These are phyloP conservation scores for Alternaria gansuensis DNA, from an alignment of 2,329 filamentous ascomycete genomes.

Conservation along the genomic window DNA sequence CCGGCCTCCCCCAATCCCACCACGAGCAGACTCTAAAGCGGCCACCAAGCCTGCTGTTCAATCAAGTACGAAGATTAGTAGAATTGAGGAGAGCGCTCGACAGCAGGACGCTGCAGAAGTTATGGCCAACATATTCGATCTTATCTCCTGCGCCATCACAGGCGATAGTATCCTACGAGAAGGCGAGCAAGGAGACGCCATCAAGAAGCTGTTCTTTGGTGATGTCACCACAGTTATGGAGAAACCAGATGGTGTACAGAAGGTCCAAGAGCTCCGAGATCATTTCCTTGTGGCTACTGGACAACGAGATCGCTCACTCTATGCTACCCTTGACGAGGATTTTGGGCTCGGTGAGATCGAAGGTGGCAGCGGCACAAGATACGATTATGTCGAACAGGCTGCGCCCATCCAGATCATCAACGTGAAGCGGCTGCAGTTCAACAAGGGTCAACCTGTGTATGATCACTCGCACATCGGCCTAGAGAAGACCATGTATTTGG, in stretches of 20 bases:
- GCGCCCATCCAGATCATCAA: constrained; percentile 90
- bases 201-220: constrained; percentile 63
- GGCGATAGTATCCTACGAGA: constrained; percentile 71
- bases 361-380: constrained; percentile 38
- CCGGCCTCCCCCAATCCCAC: constrained; percentile 67
- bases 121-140: constrained; percentile 89
- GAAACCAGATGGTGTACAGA: constrained; percentile 54
- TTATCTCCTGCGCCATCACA: constrained; percentile 87
- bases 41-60: constrained; percentile 12
- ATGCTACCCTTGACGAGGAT: constrained; percentile 83
- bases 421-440: constrained; percentile 82
- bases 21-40: constrained; percentile 54
- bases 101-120: constrained; percentile 98
- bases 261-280: constrained; percentile 66
- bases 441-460: constrained; percentile 60
- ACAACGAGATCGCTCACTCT: constrained; percentile 71
- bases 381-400: constrained; percentile 62
- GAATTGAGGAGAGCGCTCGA: constrained; percentile 66
- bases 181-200: constrained; percentile 80
- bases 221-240: constrained; percentile 59
- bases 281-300: constrained; percentile 71
- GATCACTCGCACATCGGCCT: constrained; percentile 72
- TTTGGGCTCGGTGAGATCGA: constrained; percentile 81
- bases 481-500: constrained; percentile 83
- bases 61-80: constrained; percentile 51